Evolutionary conservation across 345 rosid genomes (phyloP).

Genomic region (Eucalyptus cladocalyx): DNA sequence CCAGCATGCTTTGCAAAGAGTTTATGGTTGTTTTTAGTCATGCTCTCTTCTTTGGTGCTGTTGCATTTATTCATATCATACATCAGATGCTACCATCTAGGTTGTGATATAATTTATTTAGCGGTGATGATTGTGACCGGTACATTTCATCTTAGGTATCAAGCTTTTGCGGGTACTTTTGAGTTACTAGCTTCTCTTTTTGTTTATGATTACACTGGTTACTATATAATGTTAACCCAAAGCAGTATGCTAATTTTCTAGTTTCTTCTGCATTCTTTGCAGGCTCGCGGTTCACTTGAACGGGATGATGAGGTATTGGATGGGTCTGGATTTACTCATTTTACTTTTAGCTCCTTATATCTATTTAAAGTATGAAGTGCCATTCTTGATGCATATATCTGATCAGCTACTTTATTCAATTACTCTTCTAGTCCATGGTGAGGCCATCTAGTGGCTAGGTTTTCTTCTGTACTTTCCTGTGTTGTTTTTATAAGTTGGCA

Average conservation of each 20-base stretch:
- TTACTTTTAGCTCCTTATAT: background rate
- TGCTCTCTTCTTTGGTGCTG: background rate
- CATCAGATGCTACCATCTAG: background rate
- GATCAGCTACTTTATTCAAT: background rate
- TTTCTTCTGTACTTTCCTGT: background rate
- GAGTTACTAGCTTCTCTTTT: background rate
- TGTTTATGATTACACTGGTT: background rate
- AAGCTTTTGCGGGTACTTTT: background rate
- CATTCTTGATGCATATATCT: background rate
- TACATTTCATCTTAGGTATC: background rate
- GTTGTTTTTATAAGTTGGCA: background rate
- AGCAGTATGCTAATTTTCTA: background rate
- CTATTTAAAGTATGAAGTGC: background rate
- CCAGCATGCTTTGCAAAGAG: background rate
- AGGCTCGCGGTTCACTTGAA: slow-evolving; percentile 71
- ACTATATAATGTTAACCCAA: background rate
- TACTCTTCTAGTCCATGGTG: background rate
- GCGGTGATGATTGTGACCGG: background rate
- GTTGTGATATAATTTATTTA: background rate
- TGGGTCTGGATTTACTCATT: background rate
- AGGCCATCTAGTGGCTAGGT: background rate
- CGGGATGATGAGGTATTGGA: slow-evolving; percentile 84
- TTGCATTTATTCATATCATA: background rate
- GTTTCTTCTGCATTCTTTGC: slow-evolving; percentile 16
- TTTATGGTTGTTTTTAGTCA: background rate